Conservation (phyloP, 202 grass and related monocot genomes). For the Dendrocalamus latiflorus region DNA sequence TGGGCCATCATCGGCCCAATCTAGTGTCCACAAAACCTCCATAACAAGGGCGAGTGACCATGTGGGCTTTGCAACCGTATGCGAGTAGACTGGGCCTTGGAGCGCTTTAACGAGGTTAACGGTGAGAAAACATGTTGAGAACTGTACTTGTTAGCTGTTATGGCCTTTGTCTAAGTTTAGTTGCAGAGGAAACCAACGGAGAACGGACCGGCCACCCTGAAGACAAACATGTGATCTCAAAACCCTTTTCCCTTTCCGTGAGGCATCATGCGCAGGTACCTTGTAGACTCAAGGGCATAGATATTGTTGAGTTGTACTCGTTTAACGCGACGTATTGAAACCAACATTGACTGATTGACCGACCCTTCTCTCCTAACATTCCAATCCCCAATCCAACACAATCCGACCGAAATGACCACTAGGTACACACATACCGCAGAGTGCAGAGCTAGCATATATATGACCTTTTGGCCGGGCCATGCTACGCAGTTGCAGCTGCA, state of each 20-base stretch:
- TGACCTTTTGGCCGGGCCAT: neutral
- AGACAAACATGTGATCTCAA: neutral
- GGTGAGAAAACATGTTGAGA: neutral
- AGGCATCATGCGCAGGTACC: neutral
- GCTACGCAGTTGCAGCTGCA: neutral
- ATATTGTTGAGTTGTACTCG: neutral
- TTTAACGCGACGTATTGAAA: neutral
- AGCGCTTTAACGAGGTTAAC: neutral
- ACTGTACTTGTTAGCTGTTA: neutral
- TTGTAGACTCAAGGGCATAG: neutral
- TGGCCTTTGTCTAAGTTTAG: neutral
- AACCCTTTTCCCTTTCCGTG: neutral
- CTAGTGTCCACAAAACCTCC: neutral
- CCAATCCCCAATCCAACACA: neutral
- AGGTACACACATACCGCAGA: neutral
- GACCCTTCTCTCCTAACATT: neutral
- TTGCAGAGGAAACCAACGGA: neutral
- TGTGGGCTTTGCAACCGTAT: neutral
- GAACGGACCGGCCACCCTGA: neutral
- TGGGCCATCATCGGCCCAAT: neutral
- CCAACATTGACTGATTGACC: neutral
- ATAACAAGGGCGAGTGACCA: neutral
- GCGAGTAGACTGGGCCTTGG: neutral
- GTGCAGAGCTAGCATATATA: slow-evolving; percentile 20
- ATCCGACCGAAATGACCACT: neutral